Base-by-base conservation (phyloP, 768 basidiomycete species). In the Suillus bovinus region DNA sequence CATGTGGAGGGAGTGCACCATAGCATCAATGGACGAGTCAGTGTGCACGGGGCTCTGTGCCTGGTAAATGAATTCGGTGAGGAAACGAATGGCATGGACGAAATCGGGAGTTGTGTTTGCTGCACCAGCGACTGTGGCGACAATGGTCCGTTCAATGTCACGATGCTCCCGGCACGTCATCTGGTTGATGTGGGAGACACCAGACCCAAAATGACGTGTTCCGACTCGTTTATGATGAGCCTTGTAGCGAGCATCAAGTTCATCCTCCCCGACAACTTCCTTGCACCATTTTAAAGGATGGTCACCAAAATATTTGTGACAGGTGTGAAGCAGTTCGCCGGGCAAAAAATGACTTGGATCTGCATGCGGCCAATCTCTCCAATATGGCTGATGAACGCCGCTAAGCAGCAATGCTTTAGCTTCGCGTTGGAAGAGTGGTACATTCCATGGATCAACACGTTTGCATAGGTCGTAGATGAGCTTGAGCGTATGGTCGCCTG, bases 101-200 rank as follows among this genome's bases (percentile, higher is more conserved):
- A 22, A 44, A 11, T 13, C 4, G 10, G 42, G 42, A 11, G 75
- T 59, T 14, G 72, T 73, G 55, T 69, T 73, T 34, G 71, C 72
- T 29, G 77, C 76, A 5, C 42, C n/a, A 22, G 42, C 10, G 36
- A 80, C 71, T 16, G 74, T 63, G 5, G 71, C 27, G n/a, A 81
- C 54, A 5, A 81, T 62, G 52, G 74, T 72, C 2, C 69, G 63
- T 65, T 80, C 70, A 5, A 81, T 68, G 33, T 81, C 71, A 1
- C 73, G 63, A 58, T 80, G 76, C 42, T 79, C 78, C 7, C 71
- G 61, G 2, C 78, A 78, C n/a, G 79, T 79, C 8, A 78, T 74
- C 62, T 81, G 79, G 55, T 78, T 79, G 31, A 80, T 58, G 14
- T 66, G 64, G 13, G 77, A 78, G 17, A 80, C 72, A 0, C 80